Base-by-base conservation (phyloP, 352 stramenopile genomes). In the Pythium volutum region DNA sequence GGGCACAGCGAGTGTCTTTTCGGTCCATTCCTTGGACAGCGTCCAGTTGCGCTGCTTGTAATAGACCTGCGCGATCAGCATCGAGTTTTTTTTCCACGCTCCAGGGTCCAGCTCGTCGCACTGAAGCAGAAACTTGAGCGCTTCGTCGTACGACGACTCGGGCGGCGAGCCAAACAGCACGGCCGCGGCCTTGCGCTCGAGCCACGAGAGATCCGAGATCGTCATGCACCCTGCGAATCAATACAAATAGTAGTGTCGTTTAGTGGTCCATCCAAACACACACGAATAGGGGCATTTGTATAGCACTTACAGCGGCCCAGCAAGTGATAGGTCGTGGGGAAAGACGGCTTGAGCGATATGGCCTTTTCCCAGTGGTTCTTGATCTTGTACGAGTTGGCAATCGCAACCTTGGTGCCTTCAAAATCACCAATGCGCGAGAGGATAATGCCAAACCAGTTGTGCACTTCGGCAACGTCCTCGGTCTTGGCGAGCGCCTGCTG, bases 361-460 rank as follows among this genome's bases (percentile, higher is more conserved):
- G 88, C 83, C 58, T 81, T 88, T 55, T 89, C 79, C 79, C 79
- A 94, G 70, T 91, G 81, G 46, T 68, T 71, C 59, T 90, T 90
- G 73, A 95, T 89, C 27, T 74, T 75, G 67, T 76, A 87, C 58
- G 87, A 91, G 67, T 93, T 94, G 61, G 84, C 74, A 48, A 95
- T 87, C 38, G 82, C 75, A 16, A 82, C 83, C 63, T 95, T 94
- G 56, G 84, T 90, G 67, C 84, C 86, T 79, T 93, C 84, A 62
- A 91, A 92, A 67, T 93, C 83, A 25, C 86, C 86, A 52, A 95
- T 79, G 29, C 81, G 84, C 34, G 84, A 93, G 48, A 93, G 54
- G 29, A 93, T 90, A 62, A 95, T 90, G 55, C 86, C 86, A 45
- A 75, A 88, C 86, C 86, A 69, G 39, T 89, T 91, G 71, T 95